phyloP scores from a whole-genome alignment of 306 rosid genomes.

The Vigna angularis region DNA sequence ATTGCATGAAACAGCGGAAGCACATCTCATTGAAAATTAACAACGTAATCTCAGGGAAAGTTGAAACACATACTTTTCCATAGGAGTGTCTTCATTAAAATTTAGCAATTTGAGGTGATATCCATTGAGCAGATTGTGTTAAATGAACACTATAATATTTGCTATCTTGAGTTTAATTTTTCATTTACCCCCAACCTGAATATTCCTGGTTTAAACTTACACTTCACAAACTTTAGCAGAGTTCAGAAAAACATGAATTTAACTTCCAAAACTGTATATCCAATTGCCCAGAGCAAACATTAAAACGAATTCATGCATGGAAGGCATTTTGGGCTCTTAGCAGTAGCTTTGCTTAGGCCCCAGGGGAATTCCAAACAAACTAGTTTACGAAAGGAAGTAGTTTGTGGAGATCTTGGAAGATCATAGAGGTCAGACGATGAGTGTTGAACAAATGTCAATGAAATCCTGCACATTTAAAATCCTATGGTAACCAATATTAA shows the following conservation, averaged over 20 bases:
- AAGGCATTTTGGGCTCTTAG: neutral
- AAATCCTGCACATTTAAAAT: neutral
- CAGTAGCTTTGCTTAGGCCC: neutral
- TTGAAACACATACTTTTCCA: neutral
- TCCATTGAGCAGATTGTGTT: neutral
- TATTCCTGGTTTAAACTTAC: too few species aligned
- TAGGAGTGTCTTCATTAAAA: neutral
- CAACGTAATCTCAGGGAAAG: neutral
- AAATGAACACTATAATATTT: neutral
- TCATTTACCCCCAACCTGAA: neutral
- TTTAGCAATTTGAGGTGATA: conserved; percentile 1
- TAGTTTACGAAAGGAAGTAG: neutral
- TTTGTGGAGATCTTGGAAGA: neutral
- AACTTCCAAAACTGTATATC: neutral
- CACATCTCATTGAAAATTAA: too few species aligned
- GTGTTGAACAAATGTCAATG: neutral
- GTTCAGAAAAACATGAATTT: neutral
- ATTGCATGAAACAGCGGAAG: neutral
- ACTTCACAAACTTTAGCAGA: neutral
- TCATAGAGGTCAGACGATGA: neutral
- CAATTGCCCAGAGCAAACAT: neutral
- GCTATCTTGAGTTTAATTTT: neutral
- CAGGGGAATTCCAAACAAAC: neutral
- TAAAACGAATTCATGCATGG: neutral
- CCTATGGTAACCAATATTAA: neutral